Evolutionary conservation across 441 rosid genomes (phyloP), one percentile per base, ranked within the genome.

Genomic region (Populus hybrid): DNA sequence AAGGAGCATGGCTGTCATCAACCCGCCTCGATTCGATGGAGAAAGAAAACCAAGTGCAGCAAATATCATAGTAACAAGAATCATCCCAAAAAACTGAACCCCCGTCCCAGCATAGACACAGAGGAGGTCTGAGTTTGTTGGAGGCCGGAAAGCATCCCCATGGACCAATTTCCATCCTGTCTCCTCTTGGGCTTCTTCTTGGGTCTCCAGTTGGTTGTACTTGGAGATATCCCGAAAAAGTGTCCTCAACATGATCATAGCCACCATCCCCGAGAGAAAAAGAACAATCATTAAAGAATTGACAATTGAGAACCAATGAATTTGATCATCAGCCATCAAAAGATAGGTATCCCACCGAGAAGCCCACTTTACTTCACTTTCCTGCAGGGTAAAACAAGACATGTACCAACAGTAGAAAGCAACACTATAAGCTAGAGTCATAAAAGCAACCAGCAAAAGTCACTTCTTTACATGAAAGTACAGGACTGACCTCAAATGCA

Each of bases 321-420:
- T 95, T 84, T 95, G 95, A 86, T 93, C 98, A 81, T 95, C 99
- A 38, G 93, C 93, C 96, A 92, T 92, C 71, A 91, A 82, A 78
- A 93, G 98, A 84, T 95, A 95, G 9, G 99, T 89, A 81, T 95
- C 99, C 99, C 99, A 93, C 24, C 99, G 87, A 14, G 96, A 95
- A 3, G 95, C 98, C 99, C 98, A 95, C 88, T 92, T 95, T 73
- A 95, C 90, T 61, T 91, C 91, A 83, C 99, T 95, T 75, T 90
- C 97, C 91, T 92, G 88, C 78, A 83, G 72, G 59, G 69, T 54
- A 64, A 76, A 79, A 74, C 3, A 75, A 54, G 7, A 20, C 65
- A 20, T 34, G 54, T 14, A 4, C 75, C 72, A 67, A 61, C 23
- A 32, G 69, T 38, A 50, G 24, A 26, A 23, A 73, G 42, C n/a